Percentiles rank a stretch among this genome's conserved stretches.
Conservation (phyloP, 352 stramenopile genomes). For the Blastocystis hominis region DNA sequence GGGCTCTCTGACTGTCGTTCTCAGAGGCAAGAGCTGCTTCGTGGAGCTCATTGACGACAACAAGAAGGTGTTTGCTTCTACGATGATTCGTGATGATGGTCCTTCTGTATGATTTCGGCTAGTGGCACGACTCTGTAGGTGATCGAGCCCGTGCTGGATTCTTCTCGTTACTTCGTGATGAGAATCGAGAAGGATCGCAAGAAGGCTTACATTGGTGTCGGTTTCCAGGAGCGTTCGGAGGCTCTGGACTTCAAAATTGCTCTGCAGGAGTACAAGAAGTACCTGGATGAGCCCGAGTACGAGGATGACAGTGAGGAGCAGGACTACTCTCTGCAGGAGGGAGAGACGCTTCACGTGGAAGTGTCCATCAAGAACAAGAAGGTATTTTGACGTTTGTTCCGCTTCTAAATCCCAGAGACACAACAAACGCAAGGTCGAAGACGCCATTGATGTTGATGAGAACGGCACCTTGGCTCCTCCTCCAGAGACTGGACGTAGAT, state of each 20-base stretch:
- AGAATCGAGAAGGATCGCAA: conserved; percentile 10
- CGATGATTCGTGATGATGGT: conserved; percentile 22
- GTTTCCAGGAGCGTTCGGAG: conserved; percentile 4
- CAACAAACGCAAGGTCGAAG: conserved; percentile 6
- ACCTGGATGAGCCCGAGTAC: neutral
- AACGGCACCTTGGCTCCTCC: neutral
- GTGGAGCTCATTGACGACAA: conserved; percentile 20
- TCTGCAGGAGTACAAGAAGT: conserved; percentile 20
- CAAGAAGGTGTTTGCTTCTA: conserved; percentile 33
- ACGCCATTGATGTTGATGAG: neutral
- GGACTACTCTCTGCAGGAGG: neutral
- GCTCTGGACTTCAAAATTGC: conserved; percentile 10
- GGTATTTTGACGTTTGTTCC: neutral
- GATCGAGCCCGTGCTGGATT: conserved; percentile 39
- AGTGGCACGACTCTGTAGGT: neutral
- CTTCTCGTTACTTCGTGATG: conserved; percentile 28
- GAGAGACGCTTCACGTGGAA: conserved; percentile 7
- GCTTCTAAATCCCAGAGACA: neutral
- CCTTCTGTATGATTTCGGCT: neutral
- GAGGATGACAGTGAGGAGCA: neutral
- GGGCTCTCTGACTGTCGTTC: neutral
- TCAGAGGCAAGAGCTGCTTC: neutral
- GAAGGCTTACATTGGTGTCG: neutral
- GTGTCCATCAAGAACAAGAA: conserved; percentile 34
- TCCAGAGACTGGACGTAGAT: neutral